Conservation (phyloP, 768 basidiomycete genomes). For the Mycena amicta region DNA sequence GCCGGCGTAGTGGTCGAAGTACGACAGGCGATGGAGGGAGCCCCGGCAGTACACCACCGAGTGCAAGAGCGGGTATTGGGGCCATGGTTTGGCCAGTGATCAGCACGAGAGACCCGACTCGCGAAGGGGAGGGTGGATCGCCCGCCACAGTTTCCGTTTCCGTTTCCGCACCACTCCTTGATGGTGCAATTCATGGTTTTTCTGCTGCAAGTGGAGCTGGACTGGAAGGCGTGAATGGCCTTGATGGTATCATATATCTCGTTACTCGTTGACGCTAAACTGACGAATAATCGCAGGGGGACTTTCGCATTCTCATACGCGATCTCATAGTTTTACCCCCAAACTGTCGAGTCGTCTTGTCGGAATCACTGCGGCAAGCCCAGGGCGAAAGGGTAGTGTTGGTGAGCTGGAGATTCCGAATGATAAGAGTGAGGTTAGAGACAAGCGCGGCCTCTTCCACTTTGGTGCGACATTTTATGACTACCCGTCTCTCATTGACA, state of each 20-base stretch:
- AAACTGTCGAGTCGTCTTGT: slow-evolving; percentile 72
- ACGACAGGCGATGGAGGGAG: slow-evolving; percentile 7
- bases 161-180: slow-evolving; percentile 40
- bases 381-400: slow-evolving; percentile 56
- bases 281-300: not conserved
- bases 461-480: slow-evolving; percentile 5
- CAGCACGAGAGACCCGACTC: too few species aligned
- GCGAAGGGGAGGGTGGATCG: too few species aligned
- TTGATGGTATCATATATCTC: slow-evolving; percentile 26
- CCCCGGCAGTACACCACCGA: slow-evolving; percentile 19
- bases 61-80: slow-evolving; percentile 3
- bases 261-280: not conserved
- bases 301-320: slow-evolving; percentile 64
- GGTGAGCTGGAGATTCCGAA: slow-evolving; percentile 39
- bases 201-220: not conserved
- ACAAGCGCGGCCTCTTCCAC: slow-evolving; percentile 12
- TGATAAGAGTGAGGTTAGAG: slow-evolving; percentile 22
- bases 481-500: not conserved
- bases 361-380: too few species aligned
- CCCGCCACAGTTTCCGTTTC: slow-evolving; percentile 48
- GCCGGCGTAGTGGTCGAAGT: slow-evolving; percentile 10
- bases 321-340: slow-evolving; percentile 72
- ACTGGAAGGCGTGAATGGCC: not conserved
- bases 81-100: slow-evolving; percentile 36
- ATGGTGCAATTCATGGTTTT: not conserved